phyloP scores from a whole-genome alignment of 2,329 filamentous ascomycete species.

The Penicillium expansum region DNA sequence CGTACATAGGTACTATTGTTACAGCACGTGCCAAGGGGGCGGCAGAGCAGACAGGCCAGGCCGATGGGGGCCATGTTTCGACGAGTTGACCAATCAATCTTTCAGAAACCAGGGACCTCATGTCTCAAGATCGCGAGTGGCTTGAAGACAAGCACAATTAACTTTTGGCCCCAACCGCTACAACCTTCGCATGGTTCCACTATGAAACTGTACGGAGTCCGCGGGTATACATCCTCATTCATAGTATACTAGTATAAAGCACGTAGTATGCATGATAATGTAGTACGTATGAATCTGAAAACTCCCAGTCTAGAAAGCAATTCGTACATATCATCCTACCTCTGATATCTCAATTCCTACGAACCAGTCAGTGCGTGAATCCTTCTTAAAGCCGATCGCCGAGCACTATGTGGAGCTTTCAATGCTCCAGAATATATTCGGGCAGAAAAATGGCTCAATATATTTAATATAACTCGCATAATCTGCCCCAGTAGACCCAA shows the following conservation, averaged over 20 bases:
- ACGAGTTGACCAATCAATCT: background rate
- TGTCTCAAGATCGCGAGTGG: background rate
- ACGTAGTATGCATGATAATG: background rate
- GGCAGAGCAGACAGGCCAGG: background rate
- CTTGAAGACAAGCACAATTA: no score
- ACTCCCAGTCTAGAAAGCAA: background rate
- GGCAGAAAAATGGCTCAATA: background rate
- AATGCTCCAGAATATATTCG: background rate
- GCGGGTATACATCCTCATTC: no score
- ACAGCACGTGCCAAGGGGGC: background rate
- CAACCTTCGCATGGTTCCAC: background rate
- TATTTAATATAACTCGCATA: background rate
- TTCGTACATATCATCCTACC: background rate
- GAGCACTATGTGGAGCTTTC: background rate
- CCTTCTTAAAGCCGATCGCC: background rate
- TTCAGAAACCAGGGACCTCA: no score
- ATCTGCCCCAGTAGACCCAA: no score
- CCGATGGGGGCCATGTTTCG: background rate
- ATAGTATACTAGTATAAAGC: no score
- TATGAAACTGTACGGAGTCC: background rate
- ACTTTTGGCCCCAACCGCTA: background rate
- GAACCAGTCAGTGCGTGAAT: background rate
- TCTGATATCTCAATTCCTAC: background rate
- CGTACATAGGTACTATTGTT: background rate
- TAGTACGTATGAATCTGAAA: background rate